Evolutionary conservation across 2,329 filamentous ascomycete species (phyloP).

Genomic region (Fusarium sarcochroum): DNA sequence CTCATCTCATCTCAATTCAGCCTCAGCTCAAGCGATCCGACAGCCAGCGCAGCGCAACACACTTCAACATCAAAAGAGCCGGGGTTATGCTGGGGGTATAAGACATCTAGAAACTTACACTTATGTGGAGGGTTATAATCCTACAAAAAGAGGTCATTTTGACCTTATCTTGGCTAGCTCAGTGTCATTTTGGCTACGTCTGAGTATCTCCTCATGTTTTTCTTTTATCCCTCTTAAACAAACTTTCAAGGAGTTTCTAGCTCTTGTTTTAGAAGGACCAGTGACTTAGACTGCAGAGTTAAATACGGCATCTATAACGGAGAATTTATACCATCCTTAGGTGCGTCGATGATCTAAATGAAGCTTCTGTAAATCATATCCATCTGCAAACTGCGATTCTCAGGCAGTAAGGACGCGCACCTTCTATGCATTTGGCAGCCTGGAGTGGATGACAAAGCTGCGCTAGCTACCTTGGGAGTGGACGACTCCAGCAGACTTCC

Average conservation of each 20-base stretch:
- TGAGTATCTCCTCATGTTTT: too few species aligned
- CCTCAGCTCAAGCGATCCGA: conserved; percentile 2
- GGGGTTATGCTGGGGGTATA: conserved; percentile 14
- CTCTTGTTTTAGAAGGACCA: not conserved
- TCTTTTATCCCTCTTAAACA: not conserved
- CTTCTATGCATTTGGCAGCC: conserved; percentile 37
- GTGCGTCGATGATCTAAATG: too few species aligned
- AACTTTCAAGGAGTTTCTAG: not conserved
- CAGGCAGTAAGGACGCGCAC: conserved; percentile 40
- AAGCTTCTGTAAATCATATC: not conserved
- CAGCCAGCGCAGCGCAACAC: conserved; percentile 10
- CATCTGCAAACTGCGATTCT: not conserved
- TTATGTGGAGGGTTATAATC: too few species aligned
- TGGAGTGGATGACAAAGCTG: conserved; percentile 31
- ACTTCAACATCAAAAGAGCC: conserved; percentile 11
- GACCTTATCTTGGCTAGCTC: too few species aligned
- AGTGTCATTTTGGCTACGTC: too few species aligned
- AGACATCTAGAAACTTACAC: too few species aligned
- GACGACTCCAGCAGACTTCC: conserved; percentile 14
- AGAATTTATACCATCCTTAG: not conserved
- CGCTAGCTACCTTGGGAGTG: conserved; percentile 29
- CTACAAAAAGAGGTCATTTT: too few species aligned
- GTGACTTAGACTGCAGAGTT: not conserved
- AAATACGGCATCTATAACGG: not conserved
- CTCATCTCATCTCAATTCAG: conserved; percentile 8